phyloP scores from a whole-genome alignment of 257 asterid species.

The Plectranthus barbatus region DNA sequence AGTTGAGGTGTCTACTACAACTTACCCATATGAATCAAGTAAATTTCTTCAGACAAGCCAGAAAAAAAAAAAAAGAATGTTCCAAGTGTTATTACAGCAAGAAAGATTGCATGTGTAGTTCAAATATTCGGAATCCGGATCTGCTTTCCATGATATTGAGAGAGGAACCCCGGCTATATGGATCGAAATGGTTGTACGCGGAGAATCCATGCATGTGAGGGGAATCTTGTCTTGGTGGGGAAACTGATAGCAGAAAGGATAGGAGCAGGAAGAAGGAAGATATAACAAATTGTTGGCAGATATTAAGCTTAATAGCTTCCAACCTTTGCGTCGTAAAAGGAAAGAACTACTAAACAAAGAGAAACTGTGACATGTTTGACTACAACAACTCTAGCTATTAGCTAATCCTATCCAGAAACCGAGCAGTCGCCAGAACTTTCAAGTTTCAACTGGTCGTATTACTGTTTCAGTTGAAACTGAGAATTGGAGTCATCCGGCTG shows the following conservation, averaged over 20 bases:
- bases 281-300: conserved; percentile 27
- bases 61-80: conserved; percentile 22
- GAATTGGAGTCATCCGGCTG: conserved; percentile 8
- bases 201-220: conserved; percentile 70
- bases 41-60: conserved; percentile 16
- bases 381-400: conserved; percentile 16
- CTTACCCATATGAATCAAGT: conserved; percentile 14
- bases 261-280: conserved; percentile 21
- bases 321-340: conserved; percentile 33
- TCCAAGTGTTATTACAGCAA: conserved; percentile 21
- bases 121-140: conserved; percentile 29
- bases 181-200: conserved; percentile 70
- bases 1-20: conserved; percentile 16
- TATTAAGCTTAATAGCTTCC: conserved; percentile 21
- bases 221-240: conserved; percentile 30
- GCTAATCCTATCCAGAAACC: conserved; percentile 18
- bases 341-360: conserved; percentile 40
- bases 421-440: conserved; percentile 17
- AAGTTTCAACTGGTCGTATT: conserved; percentile 17
- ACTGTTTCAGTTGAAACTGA: conserved; percentile 23
- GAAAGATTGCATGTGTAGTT: conserved; percentile 25
- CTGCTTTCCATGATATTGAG: conserved; percentile 57
- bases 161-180: conserved; percentile 48
- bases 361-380: conserved; percentile 13
- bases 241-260: conserved; percentile 20